phyloP scores from a whole-genome alignment of 2,329 filamentous ascomycete genomes.

The Hymenoscyphus fructigenus region DNA sequence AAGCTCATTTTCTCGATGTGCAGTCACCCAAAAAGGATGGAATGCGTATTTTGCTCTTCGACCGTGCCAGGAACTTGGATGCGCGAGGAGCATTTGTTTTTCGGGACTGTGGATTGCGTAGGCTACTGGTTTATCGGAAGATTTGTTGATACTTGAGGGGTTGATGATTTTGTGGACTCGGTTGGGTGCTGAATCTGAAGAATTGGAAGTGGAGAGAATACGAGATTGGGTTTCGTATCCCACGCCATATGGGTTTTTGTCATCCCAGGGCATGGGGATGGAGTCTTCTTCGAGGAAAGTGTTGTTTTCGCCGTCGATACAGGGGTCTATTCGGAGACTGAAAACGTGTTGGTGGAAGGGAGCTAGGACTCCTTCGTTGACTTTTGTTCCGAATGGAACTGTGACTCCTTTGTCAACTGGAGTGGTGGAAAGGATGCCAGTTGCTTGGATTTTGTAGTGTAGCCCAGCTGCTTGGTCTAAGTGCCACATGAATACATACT shows the following conservation, averaged over 20 bases:
- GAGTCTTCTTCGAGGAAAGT: constrained; percentile 55
- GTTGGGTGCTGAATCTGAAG: constrained; percentile 48
- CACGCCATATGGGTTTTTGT: constrained; percentile 53
- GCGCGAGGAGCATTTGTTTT: constrained; percentile 73
- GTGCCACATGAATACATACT: constrained; percentile 64
- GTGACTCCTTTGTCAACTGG: constrained; percentile 54
- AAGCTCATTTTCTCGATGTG: constrained; percentile 58
- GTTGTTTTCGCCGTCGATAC: constrained; percentile 54
- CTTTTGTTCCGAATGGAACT: constrained; percentile 46
- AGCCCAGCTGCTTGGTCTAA: constrained; percentile 65
- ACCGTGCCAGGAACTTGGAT: constrained; percentile 78
- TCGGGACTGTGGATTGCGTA: constrained; percentile 89
- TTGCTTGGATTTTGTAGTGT: constrained; percentile 61
- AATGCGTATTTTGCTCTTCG: constrained; percentile 85
- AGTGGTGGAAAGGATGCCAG: constrained; percentile 58
- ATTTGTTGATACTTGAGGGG: constrained; percentile 73
- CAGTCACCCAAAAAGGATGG: constrained; percentile 84
- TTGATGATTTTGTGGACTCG: constrained; percentile 89
- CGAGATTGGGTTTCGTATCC: constrained; percentile 43
- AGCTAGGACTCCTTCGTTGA: constrained; percentile 57
- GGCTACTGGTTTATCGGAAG: constrained; percentile 76
- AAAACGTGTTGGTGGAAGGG: constrained; percentile 62
- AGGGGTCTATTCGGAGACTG: constrained; percentile 53
- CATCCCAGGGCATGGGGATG: constrained; percentile 43
- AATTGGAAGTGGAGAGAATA: constrained; percentile 35